Percentiles rank a stretch among this genome's conserved stretches.
These are phyloP conservation scores for Penicillium occitanis DNA, from an alignment of 2,329 filamentous ascomycete species.

Conservation along the genomic window DNA sequence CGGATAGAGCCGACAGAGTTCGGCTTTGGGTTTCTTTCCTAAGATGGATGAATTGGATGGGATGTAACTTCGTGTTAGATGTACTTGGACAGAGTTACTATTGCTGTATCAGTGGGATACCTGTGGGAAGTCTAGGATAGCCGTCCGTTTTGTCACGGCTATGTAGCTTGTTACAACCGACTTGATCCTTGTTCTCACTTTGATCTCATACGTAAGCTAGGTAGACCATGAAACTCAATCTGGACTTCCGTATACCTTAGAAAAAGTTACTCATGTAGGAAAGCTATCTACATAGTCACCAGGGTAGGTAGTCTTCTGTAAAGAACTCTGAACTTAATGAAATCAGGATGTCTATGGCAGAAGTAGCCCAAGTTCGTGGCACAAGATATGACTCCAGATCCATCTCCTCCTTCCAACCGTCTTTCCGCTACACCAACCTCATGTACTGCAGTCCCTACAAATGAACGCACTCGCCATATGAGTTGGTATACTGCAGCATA, in stretches of 20 bases:
- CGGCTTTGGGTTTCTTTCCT: background rate
- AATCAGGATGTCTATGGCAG: background rate
- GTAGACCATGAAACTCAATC: background rate
- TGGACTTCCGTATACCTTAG: too few species aligned
- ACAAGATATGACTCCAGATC: background rate
- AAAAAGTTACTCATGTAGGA: background rate
- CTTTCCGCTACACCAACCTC: background rate
- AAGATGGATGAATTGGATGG: background rate
- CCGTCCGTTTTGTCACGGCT: background rate
- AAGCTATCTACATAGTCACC: background rate
- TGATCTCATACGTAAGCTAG: too few species aligned
- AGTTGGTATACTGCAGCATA: background rate
- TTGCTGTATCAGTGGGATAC: background rate
- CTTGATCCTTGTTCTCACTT: background rate
- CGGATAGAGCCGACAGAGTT: background rate
- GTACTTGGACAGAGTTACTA: background rate
- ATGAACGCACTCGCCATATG: background rate
- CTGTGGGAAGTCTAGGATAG: background rate
- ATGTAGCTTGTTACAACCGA: background rate
- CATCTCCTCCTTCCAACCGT: background rate
- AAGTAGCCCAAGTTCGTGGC: background rate
- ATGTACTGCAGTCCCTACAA: background rate
- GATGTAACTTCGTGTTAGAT: background rate
- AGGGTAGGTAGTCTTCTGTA: too few species aligned
- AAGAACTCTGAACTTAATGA: too few species aligned